A percentile compares a stretch with the other conserved stretches of the same genome.
These are phyloP conservation scores for Starmerella riodocensis DNA, from an alignment of 805 yeast species.

Conservation along the genomic window DNA sequence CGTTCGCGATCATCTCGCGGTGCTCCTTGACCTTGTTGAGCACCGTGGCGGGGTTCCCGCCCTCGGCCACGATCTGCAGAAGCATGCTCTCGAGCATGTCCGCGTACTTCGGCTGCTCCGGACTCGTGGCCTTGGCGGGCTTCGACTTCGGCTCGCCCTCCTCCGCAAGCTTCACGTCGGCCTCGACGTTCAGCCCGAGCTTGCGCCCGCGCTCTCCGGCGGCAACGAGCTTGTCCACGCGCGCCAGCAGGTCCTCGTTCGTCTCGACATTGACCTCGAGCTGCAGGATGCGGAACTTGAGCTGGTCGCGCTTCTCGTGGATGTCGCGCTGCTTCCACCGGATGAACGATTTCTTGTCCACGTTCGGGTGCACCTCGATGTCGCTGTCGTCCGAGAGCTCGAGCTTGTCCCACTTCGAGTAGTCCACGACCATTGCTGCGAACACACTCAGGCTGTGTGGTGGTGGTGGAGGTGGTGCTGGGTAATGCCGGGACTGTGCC, in stretches of 20 bases:
- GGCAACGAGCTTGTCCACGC: constrained; percentile 53
- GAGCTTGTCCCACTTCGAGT: constrained; percentile 94
- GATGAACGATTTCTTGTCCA: constrained; percentile 83
- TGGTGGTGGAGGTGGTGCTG: constrained; percentile 3
- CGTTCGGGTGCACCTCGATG: constrained; percentile 95
- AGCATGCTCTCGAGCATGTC: constrained; percentile 89
- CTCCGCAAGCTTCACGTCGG: constrained; percentile 21
- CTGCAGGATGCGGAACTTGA: constrained; percentile 64
- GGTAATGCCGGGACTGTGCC: neutral
- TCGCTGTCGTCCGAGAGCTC: constrained; percentile 96
- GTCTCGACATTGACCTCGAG: constrained; percentile 65
- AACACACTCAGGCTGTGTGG: neutral
- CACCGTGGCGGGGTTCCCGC: constrained; percentile 27
- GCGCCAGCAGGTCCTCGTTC: constrained; percentile 58
- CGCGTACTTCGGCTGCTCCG: constrained; percentile 44
- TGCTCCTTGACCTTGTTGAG: constrained; percentile 41
- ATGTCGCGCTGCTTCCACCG: constrained; percentile 96
- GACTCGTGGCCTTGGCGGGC: constrained; percentile 22
- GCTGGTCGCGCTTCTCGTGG: constrained; percentile 76
- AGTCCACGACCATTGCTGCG: constrained; percentile 81
- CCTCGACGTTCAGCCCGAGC: constrained; percentile 20
- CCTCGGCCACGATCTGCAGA: constrained; percentile 58
- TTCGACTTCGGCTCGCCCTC: constrained; percentile 23
- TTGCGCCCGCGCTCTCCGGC: constrained; percentile 29
- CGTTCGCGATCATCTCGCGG: constrained; percentile 33